A percentile compares a stretch with the other conserved stretches of the same genome.
Evolutionary conservation across 352 stramenopile genomes (phyloP).

Genomic region (Pythium rhizo-oryzae): DNA sequence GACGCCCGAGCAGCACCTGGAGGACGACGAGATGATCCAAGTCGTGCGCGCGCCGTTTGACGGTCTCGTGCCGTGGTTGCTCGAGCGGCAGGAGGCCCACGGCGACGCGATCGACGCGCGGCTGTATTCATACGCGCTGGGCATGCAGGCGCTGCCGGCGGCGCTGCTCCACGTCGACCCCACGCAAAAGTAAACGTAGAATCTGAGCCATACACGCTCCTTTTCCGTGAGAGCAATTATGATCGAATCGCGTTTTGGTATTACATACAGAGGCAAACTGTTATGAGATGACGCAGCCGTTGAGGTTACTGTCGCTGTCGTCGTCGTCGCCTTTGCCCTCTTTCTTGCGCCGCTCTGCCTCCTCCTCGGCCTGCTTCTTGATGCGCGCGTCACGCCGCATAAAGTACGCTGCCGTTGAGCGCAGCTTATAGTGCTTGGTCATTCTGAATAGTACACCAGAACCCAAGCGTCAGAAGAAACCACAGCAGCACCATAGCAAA

Average conservation of each 20-base stretch:
- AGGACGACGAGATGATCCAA: constrained; percentile 74
- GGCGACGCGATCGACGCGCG: constrained; percentile 57
- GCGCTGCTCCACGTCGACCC: neutral
- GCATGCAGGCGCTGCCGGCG: constrained; percentile 41
- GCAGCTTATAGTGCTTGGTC: constrained; percentile 77
- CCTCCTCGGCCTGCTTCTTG: constrained; percentile 49
- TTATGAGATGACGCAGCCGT: constrained; percentile 39
- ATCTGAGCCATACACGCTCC: neutral
- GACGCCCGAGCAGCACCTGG: constrained; percentile 48
- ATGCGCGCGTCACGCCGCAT: constrained; percentile 69
- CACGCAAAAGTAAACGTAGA: neutral
- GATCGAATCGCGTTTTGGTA: too few species aligned
- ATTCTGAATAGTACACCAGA: constrained; percentile 31
- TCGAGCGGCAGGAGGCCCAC: constrained; percentile 37
- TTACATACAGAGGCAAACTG: too few species aligned
- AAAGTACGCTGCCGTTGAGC: constrained; percentile 68
- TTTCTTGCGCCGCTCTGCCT: constrained; percentile 38
- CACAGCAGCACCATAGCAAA: too few species aligned
- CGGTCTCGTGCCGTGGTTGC: constrained; percentile 66
- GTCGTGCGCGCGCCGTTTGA: constrained; percentile 63
- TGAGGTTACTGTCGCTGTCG: constrained; percentile 22
- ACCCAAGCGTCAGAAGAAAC: neutral
- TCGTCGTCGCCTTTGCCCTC: constrained; percentile 28
- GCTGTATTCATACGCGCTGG: constrained; percentile 63
- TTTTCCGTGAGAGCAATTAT: too few species aligned